These are phyloP conservation scores for Calonectria honghensis DNA, from an alignment of 2,329 filamentous ascomycete species.

Conservation along the genomic window DNA sequence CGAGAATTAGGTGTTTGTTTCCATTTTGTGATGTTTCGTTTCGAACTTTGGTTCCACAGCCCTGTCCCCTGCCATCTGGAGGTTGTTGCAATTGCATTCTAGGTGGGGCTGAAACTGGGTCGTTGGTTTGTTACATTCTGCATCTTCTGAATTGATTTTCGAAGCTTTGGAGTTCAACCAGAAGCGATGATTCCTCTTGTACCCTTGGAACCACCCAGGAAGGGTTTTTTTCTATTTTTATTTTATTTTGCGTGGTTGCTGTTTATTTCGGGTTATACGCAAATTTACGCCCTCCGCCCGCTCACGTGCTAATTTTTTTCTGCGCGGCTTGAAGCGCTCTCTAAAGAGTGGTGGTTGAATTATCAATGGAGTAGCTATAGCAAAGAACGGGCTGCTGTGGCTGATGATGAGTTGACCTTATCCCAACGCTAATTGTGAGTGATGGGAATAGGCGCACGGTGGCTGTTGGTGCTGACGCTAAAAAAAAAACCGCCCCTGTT, in stretches of 20 bases:
- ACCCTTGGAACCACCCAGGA: neutral
- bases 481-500: conserved; percentile 45
- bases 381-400: conserved; percentile 16
- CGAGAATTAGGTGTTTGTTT: conserved; percentile 17
- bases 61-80: neutral
- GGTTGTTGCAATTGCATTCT: neutral
- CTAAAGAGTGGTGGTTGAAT: neutral
- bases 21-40: conserved; percentile 26
- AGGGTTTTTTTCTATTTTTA: neutral
- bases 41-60: conserved; percentile 29
- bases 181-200: neutral
- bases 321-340: neutral
- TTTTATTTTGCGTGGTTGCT: neutral
- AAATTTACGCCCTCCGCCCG: neutral
- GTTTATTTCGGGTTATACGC: neutral
- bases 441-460: conserved; percentile 36
- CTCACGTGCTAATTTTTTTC: conserved; percentile 29
- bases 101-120: conserved; percentile 2
- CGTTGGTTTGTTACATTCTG: neutral
- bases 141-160: neutral
- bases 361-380: neutral
- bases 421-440: neutral
- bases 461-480: conserved; percentile 45
- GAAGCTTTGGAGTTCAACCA: neutral
- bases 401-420: conserved; percentile 24